phyloP scores from a whole-genome alignment of 2,329 filamentous ascomycete species.

The Cytospora chrysosperma region DNA sequence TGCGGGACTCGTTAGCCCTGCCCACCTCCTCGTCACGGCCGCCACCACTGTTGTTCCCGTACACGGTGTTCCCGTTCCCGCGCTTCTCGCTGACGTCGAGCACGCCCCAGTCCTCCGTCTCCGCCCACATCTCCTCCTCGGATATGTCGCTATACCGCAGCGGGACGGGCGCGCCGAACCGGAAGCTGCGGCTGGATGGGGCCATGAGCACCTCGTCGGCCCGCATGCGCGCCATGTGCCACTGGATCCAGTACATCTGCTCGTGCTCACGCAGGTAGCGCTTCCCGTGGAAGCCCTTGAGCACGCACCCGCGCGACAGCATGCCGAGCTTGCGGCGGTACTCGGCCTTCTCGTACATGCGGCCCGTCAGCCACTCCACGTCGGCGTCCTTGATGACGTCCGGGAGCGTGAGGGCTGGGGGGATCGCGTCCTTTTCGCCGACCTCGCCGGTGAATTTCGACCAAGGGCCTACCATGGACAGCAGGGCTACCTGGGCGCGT shows the following conservation, averaged over 20 bases:
- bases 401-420: constrained; percentile 21
- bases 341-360: constrained; percentile 60
- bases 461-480: constrained; percentile 63
- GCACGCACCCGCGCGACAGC: constrained; percentile 56
- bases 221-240: constrained; percentile 35
- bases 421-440: constrained; percentile 37
- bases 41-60: not conserved
- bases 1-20: not conserved
- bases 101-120: constrained; percentile 27
- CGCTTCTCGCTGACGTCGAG: constrained; percentile 22
- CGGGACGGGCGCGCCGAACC: constrained; percentile 26
- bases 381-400: constrained; percentile 48
- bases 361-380: constrained; percentile 51
- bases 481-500: constrained; percentile 60
- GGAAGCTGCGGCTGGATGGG: constrained; percentile 25
- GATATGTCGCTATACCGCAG: constrained; percentile 27
- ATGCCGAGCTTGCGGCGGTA: constrained; percentile 57
- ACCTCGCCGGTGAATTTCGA: constrained; percentile 54
- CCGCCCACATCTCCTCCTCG: constrained; percentile 26
- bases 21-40: constrained; percentile 1
- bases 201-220: constrained; percentile 22
- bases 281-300: constrained; percentile 58
- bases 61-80: not conserved
- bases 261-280: constrained; percentile 62
- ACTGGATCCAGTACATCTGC: constrained; percentile 56